phyloP scores from a whole-genome alignment of 1,284 basidiomycete genomes.

The Porogramme epimiltina region DNA sequence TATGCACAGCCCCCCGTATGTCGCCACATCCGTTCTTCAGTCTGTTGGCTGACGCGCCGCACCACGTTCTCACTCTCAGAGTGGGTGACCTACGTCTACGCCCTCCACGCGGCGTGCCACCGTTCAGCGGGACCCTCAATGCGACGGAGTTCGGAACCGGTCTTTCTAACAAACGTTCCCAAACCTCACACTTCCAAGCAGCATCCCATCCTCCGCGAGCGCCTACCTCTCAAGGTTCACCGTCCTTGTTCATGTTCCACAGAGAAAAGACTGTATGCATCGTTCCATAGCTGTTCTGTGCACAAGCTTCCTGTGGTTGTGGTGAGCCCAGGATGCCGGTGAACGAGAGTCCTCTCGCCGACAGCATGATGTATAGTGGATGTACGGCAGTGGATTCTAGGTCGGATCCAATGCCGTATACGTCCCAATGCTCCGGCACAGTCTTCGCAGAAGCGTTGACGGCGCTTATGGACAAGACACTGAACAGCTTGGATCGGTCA shows the following conservation, averaged over 20 bases:
- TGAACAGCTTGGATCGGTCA: slow-evolving; percentile 29
- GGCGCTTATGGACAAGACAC: slow-evolving; percentile 33
- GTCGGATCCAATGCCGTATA: slow-evolving; percentile 3
- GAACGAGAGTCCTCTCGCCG: background rate
- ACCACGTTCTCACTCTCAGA: slow-evolving; percentile 27
- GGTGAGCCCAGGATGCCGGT: slow-evolving; percentile 24
- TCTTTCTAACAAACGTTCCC: slow-evolving; percentile 5
- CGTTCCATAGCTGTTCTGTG: background rate
- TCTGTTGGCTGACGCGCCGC: background rate
- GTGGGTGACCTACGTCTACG: slow-evolving; percentile 38
- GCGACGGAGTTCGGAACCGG: slow-evolving; percentile 6
- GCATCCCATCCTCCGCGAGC: background rate
- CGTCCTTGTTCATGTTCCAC: background rate
- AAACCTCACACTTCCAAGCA: background rate
- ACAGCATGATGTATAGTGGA: slow-evolving; percentile 16
- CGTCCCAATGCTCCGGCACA: slow-evolving; percentile 16
- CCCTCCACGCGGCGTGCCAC: background rate
- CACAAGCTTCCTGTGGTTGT: slow-evolving; percentile 43
- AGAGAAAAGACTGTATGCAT: slow-evolving; percentile 22
- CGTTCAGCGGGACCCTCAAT: background rate
- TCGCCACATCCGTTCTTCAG: background rate
- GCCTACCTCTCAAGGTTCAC: background rate
- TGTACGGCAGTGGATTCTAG: slow-evolving; percentile 21
- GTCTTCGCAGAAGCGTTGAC: slow-evolving; percentile 33
- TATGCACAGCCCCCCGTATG: slow-evolving; percentile 24